Conservation (phyloP, 208 protist species). For the Acanthamoeba lenticulata region DNA sequence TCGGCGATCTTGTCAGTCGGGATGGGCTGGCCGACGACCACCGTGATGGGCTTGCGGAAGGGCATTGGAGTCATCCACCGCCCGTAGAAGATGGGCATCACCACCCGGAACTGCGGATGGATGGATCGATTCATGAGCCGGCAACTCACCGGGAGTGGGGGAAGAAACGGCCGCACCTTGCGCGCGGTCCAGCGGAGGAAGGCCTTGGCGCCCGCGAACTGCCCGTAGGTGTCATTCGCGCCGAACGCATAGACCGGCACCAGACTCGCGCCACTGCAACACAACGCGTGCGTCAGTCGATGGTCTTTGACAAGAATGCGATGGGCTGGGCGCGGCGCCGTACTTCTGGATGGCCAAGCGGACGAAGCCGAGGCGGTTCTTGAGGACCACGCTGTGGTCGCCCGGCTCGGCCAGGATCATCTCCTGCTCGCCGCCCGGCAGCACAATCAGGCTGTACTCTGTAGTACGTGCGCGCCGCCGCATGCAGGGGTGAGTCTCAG, state of each 20-base stretch:
- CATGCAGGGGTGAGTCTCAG: neutral
- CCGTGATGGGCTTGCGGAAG: neutral
- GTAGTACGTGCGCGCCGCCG: neutral
- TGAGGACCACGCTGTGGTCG: neutral
- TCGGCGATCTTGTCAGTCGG: neutral
- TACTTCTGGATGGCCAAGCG: constrained; percentile 33
- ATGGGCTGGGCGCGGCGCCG: neutral
- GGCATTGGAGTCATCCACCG: constrained; percentile 6
- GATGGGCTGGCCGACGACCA: neutral
- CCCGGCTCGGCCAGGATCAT: constrained; percentile 7
- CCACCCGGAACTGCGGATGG: neutral
- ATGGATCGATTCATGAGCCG: neutral
- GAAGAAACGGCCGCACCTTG: neutral
- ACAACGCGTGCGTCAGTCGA: neutral
- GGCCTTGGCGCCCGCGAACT: neutral
- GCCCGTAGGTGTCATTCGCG: neutral
- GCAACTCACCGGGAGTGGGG: neutral
- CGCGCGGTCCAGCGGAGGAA: neutral
- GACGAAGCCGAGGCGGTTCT: constrained; percentile 11
- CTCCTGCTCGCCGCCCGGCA: neutral
- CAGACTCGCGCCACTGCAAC: neutral
- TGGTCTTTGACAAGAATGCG: neutral
- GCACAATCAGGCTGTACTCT: constrained; percentile 2
- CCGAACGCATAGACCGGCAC: constrained; percentile 19
- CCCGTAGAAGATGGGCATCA: constrained; percentile 12